Evolutionary conservation across 1,284 basidiomycete species (phyloP).

Genomic region (Mrakiaceae sp.): DNA sequence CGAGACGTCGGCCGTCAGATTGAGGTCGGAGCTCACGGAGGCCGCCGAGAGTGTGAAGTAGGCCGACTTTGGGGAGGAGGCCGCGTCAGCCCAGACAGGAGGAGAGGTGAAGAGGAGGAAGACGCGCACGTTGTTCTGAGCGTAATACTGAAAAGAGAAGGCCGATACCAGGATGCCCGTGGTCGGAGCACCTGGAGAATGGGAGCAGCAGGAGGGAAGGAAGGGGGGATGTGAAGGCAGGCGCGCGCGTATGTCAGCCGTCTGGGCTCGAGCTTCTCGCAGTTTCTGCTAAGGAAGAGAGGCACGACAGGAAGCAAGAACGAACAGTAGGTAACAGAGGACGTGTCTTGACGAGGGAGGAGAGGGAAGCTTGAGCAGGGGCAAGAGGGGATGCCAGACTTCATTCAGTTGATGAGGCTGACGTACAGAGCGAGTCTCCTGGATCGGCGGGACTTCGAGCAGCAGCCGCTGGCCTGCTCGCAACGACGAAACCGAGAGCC

Average conservation of each 20-base stretch:
- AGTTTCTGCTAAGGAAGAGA: no score
- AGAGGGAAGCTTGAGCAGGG: not conserved
- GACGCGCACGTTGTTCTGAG: slow-evolving; percentile 42
- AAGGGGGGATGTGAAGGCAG: no score
- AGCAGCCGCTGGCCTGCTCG: no score
- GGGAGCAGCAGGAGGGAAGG: no score
- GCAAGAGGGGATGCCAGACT: no score
- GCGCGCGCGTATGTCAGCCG: no score
- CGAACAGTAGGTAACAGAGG: slow-evolving; percentile 70
- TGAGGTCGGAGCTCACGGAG: slow-evolving; percentile 49
- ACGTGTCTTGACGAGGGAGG: slow-evolving; percentile 47
- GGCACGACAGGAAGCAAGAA: no score
- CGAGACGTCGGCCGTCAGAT: slow-evolving; percentile 63
- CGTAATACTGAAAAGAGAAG: slow-evolving; percentile 65
- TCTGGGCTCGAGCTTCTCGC: no score
- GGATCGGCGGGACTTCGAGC: no score
- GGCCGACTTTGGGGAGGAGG: slow-evolving; percentile 18
- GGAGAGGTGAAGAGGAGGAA: not conserved
- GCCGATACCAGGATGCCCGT: slow-evolving; percentile 65
- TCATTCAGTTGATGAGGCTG: no score
- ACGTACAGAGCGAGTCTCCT: no score
- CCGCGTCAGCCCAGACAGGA: not conserved
- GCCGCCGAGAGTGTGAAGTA: slow-evolving; percentile 29
- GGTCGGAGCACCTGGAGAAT: slow-evolving; percentile 44
- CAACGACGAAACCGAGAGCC: no score